These are phyloP conservation scores for Schwanniomyces pseudopolymorphus DNA, from an alignment of 805 yeast genomes.

Conservation along the genomic window DNA sequence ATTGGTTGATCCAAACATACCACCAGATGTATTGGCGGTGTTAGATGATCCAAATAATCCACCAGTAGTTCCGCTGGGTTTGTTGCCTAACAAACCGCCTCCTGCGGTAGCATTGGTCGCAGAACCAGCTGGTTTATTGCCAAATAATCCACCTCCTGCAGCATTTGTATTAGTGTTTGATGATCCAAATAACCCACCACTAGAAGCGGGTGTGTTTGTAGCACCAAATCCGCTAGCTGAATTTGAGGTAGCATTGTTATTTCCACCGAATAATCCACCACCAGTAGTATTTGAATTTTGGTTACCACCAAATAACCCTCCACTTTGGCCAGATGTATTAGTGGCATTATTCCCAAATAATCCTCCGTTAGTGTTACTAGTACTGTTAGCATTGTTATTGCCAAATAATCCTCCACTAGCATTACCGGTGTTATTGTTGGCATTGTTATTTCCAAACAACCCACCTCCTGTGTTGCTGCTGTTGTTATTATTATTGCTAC, in stretches of 20 bases:
- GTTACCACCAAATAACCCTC: not conserved
- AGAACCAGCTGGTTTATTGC: conserved; percentile 1
- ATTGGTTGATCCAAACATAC: conserved; percentile 2
- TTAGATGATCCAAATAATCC: conserved; percentile 8
- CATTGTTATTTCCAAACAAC: too few species aligned
- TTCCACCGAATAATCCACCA: conserved; percentile 6
- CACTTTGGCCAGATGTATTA: conserved; percentile 1
- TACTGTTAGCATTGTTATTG: conserved; percentile 3
- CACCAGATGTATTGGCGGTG: not conserved
- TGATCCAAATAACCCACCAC: conserved; percentile 9
- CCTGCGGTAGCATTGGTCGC: conserved; percentile 4
- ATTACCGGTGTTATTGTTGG: too few species aligned
- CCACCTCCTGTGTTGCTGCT: too few species aligned
- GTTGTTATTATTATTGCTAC: too few species aligned
- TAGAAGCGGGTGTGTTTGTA: not conserved
- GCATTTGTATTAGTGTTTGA: conserved; percentile 1
- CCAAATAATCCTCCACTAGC: conserved; percentile 21
- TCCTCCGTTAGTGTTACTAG: conserved; percentile 9
- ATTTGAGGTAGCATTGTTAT: not conserved
- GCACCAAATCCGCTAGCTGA: conserved; percentile 1
- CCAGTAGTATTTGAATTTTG: not conserved
- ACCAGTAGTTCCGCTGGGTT: conserved; percentile 3
- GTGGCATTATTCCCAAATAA: conserved; percentile 11
- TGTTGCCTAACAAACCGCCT: conserved; percentile 16
- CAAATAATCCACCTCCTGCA: conserved; percentile 5